Evolutionary conservation across 179 eudicot genomes (phyloP), one percentile per base, ranked within the genome.

Genomic region (Silene noctiflora): DNA sequence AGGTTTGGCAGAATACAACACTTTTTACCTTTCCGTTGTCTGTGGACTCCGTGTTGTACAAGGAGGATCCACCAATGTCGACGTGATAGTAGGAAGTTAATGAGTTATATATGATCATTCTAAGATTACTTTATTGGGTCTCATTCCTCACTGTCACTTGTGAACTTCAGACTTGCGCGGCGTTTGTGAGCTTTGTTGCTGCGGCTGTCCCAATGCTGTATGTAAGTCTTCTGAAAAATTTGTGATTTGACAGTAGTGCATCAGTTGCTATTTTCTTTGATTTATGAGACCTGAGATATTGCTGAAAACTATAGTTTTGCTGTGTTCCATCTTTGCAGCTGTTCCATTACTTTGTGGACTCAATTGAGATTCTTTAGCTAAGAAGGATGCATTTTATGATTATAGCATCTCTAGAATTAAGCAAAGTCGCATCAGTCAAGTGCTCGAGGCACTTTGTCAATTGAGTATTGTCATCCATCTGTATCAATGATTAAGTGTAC

Each of bases 151-250:
- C 22, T 68, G 35, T 66, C 24, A 60, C 19, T 31, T 71, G 69
- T 69, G 71, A 62, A 22, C 17, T 87, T 89, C 90, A 90, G 96
- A 83, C 91, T 66, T 79, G 87, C 31, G 88, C 79, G 27, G 90
- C 91, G 17, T 86, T 90, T 78, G 76, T 83, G 39, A 78, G 96
- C 84, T 79, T 89, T 76, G 91, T 89, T 63, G 80, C 83, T 82
- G 89, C 92, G 44, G 88, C 91, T 71, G 88, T 89, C 24, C 92
- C 96, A 51, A 82, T 84, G 33, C 74, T 90, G 74, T 70, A 72
- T 81, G 96, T 90, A 84, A 90, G 92, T 86, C 27, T 68, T 76
- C 42, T 21, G 44, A 21, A 62, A n/a, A 56, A 42, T 65, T 10
- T 13, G 42, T 61, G 2, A n/a, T 61, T 68, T 63, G 0, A 29